Evolutionary conservation across 345 rosid species (phyloP).

Genomic region (Pistacia integerrima): DNA sequence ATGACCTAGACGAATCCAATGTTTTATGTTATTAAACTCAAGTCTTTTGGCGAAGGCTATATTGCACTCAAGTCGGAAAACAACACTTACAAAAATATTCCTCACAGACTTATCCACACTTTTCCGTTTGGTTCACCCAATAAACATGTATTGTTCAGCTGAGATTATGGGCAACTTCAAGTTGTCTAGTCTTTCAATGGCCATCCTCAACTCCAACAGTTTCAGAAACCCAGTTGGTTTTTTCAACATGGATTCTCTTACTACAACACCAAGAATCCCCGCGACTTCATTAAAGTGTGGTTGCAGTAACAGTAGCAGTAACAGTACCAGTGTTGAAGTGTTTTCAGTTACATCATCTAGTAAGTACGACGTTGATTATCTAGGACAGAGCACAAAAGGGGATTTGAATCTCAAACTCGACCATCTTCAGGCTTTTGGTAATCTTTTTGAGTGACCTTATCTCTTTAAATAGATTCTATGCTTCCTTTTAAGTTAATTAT

Average conservation of each 20-base stretch:
- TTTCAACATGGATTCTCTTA: background rate
- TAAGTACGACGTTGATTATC: conserved; percentile 75
- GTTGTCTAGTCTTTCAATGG: conserved; percentile 21
- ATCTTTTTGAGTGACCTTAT: background rate
- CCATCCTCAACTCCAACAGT: conserved; percentile 12
- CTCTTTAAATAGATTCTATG: background rate
- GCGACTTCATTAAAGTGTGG: conserved; percentile 24
- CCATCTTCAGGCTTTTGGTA: conserved; percentile 63
- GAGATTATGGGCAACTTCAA: conserved; percentile 18
- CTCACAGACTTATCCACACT: background rate
- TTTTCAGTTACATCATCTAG: conserved; percentile 74
- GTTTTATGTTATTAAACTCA: too few relatives aligned
- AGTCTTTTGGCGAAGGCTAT: too few relatives aligned
- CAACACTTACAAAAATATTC: too few relatives aligned
- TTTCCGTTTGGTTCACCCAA: too few relatives aligned
- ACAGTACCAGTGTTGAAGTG: conserved; percentile 41
- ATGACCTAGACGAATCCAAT: background rate
- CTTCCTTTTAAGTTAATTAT: too few relatives aligned
- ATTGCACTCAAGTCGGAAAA: too few relatives aligned
- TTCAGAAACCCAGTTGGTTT: background rate
- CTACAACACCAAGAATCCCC: conserved; percentile 5
- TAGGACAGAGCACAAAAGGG: conserved; percentile 93
- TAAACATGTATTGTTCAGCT: background rate
- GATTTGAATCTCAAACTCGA: conserved; percentile 83
- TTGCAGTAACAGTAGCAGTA: conserved; percentile 29